Percentiles rank a stretch among this genome's conserved stretches.
Conservation (phyloP, 306 rosid genomes). For the Hippophae tibetana region DNA sequence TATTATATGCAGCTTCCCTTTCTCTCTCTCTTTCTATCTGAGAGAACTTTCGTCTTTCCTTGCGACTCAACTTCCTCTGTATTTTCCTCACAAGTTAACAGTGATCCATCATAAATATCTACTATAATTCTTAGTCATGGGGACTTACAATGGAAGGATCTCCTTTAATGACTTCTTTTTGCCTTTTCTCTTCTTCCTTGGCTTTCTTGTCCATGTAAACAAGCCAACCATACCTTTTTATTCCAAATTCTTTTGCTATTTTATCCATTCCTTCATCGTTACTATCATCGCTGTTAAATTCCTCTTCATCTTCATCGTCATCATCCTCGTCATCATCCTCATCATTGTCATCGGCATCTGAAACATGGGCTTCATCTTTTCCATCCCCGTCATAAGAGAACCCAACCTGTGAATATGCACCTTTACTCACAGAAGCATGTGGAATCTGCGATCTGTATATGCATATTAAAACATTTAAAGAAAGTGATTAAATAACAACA, state of each 20-base stretch:
- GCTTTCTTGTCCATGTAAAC: constrained; percentile 97
- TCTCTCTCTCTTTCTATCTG: constrained; percentile 95
- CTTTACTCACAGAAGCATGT: constrained; percentile 72
- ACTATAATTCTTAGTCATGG: constrained; percentile 4
- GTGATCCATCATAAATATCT: constrained; percentile 9
- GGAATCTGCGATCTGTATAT: constrained; percentile 47
- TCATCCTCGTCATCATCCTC: constrained; percentile 59
- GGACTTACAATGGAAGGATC: constrained; percentile 93
- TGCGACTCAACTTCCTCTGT: constrained; percentile 93
- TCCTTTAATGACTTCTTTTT: constrained; percentile 90
- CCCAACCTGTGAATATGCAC: constrained; percentile 90
- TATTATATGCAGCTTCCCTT: constrained; percentile 62
- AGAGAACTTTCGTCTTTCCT: constrained; percentile 95
- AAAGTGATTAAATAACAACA: not conserved
- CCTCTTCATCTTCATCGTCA: constrained; percentile 43
- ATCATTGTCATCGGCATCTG: constrained; percentile 68
- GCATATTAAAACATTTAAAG: constrained; percentile 10
- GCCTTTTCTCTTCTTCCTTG: constrained; percentile 92
- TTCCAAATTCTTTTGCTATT: constrained; percentile 88
- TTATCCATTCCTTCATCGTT: constrained; percentile 94
- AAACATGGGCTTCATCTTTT: constrained; percentile 66
- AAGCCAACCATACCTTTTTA: constrained; percentile 94
- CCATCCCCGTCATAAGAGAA: constrained; percentile 83
- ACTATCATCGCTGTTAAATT: constrained; percentile 91
- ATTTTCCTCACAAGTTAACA: constrained; percentile 9